These are phyloP conservation scores for Alternaria ethzedia DNA, from an alignment of 2,329 filamentous ascomycete species.

Conservation along the genomic window DNA sequence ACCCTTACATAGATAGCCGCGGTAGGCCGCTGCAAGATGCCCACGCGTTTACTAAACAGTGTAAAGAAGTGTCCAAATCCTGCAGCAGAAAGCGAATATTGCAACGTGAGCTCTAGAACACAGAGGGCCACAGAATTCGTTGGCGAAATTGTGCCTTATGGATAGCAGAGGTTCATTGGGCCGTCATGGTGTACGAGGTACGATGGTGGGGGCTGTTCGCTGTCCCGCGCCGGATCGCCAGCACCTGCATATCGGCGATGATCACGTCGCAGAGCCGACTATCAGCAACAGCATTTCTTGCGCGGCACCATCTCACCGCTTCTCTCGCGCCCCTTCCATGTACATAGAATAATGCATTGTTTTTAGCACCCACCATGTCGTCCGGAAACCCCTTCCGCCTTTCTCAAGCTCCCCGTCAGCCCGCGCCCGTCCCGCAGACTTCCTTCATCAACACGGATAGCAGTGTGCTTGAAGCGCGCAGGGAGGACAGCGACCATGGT, in stretches of 20 bases:
- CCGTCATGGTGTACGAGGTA: slow-evolving; percentile 12
- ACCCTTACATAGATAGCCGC: neutral
- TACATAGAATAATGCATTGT: slow-evolving; percentile 51
- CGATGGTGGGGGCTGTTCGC: slow-evolving; percentile 28
- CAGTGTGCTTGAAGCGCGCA: slow-evolving; percentile 28
- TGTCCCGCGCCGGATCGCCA: slow-evolving; percentile 28
- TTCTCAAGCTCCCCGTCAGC: slow-evolving; percentile 36
- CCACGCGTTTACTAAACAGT: neutral
- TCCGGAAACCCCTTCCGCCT: slow-evolving; percentile 50
- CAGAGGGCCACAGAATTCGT: neutral
- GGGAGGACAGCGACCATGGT: slow-evolving; percentile 38
- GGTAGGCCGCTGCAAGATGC: neutral
- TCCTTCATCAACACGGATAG: slow-evolving; percentile 35
- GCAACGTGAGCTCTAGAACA: neutral
- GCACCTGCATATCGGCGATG: slow-evolving; percentile 25
- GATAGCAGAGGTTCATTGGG: slow-evolving; percentile 2
- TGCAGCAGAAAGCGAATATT: neutral
- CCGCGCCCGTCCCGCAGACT: slow-evolving; percentile 30
- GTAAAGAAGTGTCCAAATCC: neutral
- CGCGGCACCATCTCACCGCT: slow-evolving; percentile 25
- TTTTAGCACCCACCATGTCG: slow-evolving; percentile 45
- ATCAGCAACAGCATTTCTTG: slow-evolving; percentile 30
- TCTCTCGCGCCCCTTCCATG: slow-evolving; percentile 33
- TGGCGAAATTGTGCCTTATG: neutral
- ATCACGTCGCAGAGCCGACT: slow-evolving; percentile 19